These are phyloP conservation scores for Pseudotsuga menziesii DNA, from an alignment of 75 land plant genomes.

Conservation along the genomic window DNA sequence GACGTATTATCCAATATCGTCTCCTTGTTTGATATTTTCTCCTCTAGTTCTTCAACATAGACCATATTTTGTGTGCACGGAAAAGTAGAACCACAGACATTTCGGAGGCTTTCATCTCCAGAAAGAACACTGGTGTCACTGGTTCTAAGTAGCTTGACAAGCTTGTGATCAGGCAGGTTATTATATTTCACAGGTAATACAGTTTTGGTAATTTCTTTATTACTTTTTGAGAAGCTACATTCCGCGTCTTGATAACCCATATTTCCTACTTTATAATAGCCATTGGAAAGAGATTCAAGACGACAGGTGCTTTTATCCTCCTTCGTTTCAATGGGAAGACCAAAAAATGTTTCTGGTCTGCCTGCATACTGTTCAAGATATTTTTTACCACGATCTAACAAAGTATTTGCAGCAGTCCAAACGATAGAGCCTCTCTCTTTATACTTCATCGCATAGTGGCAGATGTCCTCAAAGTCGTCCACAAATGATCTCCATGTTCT, in stretches of 20 bases:
- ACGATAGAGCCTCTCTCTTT: too few relatives aligned
- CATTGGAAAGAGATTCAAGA: not conserved
- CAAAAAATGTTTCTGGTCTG: too few relatives aligned
- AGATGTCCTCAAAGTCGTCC: too few relatives aligned
- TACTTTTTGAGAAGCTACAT: not conserved
- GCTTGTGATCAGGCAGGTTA: not conserved
- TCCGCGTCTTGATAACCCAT: not conserved
- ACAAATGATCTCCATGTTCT: too few relatives aligned
- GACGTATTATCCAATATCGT: not conserved
- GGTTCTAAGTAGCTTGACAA: slow-evolving; percentile 1
- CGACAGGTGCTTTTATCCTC: too few relatives aligned
- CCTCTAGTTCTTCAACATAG: not conserved
- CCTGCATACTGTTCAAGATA: too few relatives aligned
- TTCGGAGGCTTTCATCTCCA: not conserved
- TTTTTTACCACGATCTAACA: too few relatives aligned
- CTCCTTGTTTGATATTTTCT: not conserved
- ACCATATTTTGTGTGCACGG: slow-evolving; percentile 2
- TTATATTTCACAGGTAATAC: not conserved
- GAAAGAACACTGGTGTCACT: not conserved
- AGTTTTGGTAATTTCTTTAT: not conserved
- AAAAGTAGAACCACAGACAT: not conserved
- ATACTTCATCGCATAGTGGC: too few relatives aligned
- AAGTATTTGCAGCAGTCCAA: too few relatives aligned
- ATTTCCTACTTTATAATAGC: not conserved
- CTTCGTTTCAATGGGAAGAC: too few relatives aligned